Percentiles rank a stretch among this genome's conserved stretches.
These are phyloP conservation scores for Platanus orientalis DNA, from an alignment of 164 flowering plant genomes.

Conservation along the genomic window DNA sequence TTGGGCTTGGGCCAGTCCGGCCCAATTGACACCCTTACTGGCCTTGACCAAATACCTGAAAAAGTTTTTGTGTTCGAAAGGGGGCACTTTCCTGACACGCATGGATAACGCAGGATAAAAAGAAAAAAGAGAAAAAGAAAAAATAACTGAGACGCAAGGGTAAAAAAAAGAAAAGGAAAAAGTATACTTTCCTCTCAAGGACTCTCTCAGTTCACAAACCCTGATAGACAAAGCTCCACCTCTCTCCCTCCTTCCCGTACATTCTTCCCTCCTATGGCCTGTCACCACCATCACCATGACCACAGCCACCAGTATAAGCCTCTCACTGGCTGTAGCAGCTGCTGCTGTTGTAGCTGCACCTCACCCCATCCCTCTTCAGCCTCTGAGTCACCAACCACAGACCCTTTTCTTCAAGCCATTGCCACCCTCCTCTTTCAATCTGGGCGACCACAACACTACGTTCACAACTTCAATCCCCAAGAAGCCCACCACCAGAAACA, in stretches of 20 bases:
- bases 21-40: no score
- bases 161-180: no score
- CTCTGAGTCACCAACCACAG: slow-evolving; percentile 20
- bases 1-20: no score
- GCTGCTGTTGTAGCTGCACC: slow-evolving; percentile 18
- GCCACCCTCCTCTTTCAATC: slow-evolving; percentile 39
- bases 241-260: neutral
- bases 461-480: slow-evolving; percentile 14
- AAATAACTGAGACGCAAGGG: no score
- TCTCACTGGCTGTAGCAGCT: slow-evolving; percentile 11
- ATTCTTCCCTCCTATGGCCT: slow-evolving; percentile 40
- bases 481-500: slow-evolving; percentile 4
- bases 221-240: no score
- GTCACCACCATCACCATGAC: slow-evolving; percentile 33
- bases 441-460: slow-evolving; percentile 17
- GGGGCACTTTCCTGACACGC: no score
- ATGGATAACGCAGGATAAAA: no score
- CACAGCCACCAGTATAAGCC: slow-evolving; percentile 20
- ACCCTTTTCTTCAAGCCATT: slow-evolving; percentile 39
- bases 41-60: no score
- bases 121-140: no score
- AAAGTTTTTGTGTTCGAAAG: no score
- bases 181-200: no score
- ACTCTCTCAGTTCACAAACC: no score
- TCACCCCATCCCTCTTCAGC: slow-evolving; percentile 7